These are phyloP conservation scores for Flaveria sonorensis DNA, from an alignment of 129 eudicot species.

Conservation along the genomic window DNA sequence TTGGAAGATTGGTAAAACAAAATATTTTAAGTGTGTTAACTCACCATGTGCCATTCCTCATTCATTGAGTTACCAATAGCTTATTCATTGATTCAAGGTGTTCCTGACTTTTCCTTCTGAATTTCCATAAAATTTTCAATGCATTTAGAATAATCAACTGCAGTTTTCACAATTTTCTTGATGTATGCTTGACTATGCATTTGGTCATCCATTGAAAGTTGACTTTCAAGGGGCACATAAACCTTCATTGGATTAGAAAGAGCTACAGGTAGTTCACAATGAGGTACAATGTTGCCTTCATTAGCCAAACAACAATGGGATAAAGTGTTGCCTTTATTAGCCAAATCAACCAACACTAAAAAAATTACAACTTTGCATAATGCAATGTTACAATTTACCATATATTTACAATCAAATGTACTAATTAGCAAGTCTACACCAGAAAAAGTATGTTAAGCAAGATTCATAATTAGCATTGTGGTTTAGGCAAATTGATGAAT, in stretches of 20 bases:
- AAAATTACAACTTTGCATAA: conserved; percentile 53
- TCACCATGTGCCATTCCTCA: conserved; percentile 53
- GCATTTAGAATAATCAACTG: conserved; percentile 41
- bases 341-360: conserved; percentile 40
- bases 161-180: conserved; percentile 39
- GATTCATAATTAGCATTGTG: neutral
- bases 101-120: conserved; percentile 57
- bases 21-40: conserved; percentile 21
- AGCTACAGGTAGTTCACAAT: conserved; percentile 41
- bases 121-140: conserved; percentile 44
- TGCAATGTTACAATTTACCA: neutral
- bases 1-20: neutral
- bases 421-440: neutral
- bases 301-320: conserved; percentile 15
- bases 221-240: conserved; percentile 36
- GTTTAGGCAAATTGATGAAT: neutral
- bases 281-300: conserved; percentile 39
- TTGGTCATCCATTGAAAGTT: conserved; percentile 39
- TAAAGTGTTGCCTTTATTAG: neutral
- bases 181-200: conserved; percentile 37
- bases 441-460: neutral
- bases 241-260: conserved; percentile 37
- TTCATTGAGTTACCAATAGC: conserved; percentile 38
- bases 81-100: conserved; percentile 38
- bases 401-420: neutral